Percentiles rank a stretch among this genome's conserved stretches.
Evolutionary conservation across 2,329 filamentous ascomycete species (phyloP).

Genomic region (Podosphaera fusca): DNA sequence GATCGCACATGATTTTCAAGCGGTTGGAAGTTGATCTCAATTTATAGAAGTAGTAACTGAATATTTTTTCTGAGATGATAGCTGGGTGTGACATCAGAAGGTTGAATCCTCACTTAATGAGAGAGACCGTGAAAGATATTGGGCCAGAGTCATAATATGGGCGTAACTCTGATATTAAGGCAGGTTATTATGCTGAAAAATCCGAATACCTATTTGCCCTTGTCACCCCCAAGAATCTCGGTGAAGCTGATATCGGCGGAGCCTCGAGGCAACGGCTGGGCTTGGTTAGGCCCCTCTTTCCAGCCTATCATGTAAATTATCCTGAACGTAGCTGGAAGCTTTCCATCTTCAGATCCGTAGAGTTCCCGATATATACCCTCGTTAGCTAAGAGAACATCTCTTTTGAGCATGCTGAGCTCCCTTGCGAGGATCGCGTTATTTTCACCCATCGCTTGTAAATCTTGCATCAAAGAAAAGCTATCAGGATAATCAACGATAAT

Average conservation of each 20-base stretch:
- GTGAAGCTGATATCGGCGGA: conserved; percentile 76
- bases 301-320: conserved; percentile 98
- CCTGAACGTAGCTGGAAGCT: conserved; percentile 73
- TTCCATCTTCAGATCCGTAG: conserved; percentile 60
- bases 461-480: conserved; percentile 73
- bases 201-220: conserved; percentile 8
- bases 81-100: too few relatives aligned
- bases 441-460: conserved; percentile 92
- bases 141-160: too few relatives aligned
- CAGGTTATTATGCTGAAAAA: too few relatives aligned
- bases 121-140: too few relatives aligned
- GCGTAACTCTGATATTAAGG: too few relatives aligned
- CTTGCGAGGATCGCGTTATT: conserved; percentile 71
- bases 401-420: conserved; percentile 52
- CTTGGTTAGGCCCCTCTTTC: conserved; percentile 64
- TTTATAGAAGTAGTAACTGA: too few relatives aligned
- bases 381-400: conserved; percentile 68
- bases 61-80: too few relatives aligned
- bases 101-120: too few relatives aligned
- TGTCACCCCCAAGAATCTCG: conserved; percentile 36
- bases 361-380: conserved; percentile 75
- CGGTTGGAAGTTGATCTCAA: too few relatives aligned
- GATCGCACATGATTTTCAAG: too few relatives aligned
- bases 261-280: conserved; percentile 58
- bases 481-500: conserved; percentile 89